phyloP scores from a whole-genome alignment of 2,329 filamentous ascomycete genomes.

The Fusarium sp. region DNA sequence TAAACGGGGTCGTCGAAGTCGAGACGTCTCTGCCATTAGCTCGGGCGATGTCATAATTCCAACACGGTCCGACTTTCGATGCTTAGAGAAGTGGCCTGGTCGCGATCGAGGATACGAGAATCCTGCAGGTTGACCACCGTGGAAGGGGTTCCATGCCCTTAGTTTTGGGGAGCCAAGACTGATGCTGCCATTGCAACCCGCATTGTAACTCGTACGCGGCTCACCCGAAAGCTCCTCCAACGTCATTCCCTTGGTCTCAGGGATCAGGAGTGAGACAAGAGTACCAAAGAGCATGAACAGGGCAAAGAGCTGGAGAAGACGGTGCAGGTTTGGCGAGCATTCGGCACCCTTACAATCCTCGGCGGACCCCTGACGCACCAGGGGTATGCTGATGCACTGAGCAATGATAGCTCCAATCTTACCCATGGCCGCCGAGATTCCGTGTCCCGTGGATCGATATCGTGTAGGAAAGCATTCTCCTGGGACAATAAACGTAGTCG shows the following conservation, averaged over 20 bases:
- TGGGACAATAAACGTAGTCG: slow-evolving; percentile 73
- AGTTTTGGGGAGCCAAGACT: slow-evolving; percentile 47
- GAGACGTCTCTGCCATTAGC: slow-evolving; percentile 43
- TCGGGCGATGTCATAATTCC: slow-evolving; percentile 60
- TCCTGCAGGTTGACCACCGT: slow-evolving; percentile 63
- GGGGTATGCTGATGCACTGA: slow-evolving; percentile 72
- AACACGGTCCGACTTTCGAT: slow-evolving; percentile 47
- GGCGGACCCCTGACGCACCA: slow-evolving; percentile 67
- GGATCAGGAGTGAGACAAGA: slow-evolving; percentile 77
- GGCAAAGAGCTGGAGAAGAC: slow-evolving; percentile 82
- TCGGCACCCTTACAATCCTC: slow-evolving; percentile 60
- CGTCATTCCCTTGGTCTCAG: slow-evolving; percentile 80
- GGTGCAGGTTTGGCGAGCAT: slow-evolving; percentile 73
- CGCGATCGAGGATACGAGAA: slow-evolving; percentile 58
- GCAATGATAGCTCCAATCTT: slow-evolving; percentile 77
- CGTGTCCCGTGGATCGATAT: slow-evolving; percentile 72
- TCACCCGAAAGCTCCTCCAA: slow-evolving; percentile 79
- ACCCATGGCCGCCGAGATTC: slow-evolving; percentile 73
- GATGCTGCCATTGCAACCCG: slow-evolving; percentile 63
- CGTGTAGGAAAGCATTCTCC: slow-evolving; percentile 74
- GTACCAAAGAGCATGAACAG: slow-evolving; percentile 83
- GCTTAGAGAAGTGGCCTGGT: slow-evolving; percentile 39
- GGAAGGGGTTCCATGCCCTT: slow-evolving; percentile 59
- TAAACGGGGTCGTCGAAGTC: slow-evolving; percentile 41
- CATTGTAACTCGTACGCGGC: slow-evolving; percentile 68